phyloP scores from a whole-genome alignment of 768 basidiomycete genomes.

The Lentinula sp. region DNA sequence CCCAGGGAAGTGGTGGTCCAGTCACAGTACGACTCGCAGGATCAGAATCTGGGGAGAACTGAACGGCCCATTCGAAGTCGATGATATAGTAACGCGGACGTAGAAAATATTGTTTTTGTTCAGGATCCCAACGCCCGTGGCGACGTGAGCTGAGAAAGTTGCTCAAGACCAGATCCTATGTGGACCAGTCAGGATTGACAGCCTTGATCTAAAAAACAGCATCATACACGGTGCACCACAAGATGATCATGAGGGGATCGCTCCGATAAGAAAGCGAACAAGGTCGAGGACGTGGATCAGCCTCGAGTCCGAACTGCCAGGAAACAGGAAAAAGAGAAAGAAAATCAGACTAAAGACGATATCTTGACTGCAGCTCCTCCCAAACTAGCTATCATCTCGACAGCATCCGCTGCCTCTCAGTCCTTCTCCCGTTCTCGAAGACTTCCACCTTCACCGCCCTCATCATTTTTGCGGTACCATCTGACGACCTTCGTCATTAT shows the following conservation, averaged over 20 bases:
- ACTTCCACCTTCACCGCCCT: no score
- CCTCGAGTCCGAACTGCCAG: no score
- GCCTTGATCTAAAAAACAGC: neutral
- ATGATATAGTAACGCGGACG: constrained; percentile 7
- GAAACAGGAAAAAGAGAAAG: no score
- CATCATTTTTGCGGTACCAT: no score
- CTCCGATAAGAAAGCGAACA: no score
- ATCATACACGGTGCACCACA: constrained; percentile 3
- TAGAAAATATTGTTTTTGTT: neutral
- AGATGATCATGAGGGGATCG: neutral
- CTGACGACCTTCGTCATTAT: no score
- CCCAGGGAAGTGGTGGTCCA: constrained; percentile 3
- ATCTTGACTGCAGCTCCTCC: no score
- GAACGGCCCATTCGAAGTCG: constrained; percentile 4
- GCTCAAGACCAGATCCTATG: constrained; percentile 4
- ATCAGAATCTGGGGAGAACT: neutral
- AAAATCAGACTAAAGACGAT: no score
- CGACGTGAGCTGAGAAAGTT: constrained; percentile 1
- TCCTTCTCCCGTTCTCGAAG: no score
- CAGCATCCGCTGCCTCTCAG: no score
- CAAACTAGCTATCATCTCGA: no score
- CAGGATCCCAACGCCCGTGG: neutral
- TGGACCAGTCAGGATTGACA: neutral
- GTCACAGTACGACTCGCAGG: neutral
- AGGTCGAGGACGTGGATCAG: no score